Evolutionary conservation across 148 eudicot species (phyloP).

Genomic region (Camellia sinensis): DNA sequence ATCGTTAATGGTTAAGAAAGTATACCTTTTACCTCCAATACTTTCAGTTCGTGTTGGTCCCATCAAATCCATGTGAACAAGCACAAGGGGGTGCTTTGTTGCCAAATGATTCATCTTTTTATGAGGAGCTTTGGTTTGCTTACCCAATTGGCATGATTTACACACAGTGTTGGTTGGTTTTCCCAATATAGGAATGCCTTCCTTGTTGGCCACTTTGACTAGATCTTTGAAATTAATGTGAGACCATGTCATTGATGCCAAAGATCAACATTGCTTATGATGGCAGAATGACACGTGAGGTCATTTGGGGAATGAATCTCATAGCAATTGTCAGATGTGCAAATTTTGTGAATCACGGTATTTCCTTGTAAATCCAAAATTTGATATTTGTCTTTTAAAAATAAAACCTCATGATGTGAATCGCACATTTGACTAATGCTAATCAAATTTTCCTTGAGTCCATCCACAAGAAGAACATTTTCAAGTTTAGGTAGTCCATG

Average conservation of each 20-base stretch:
- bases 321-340: neutral
- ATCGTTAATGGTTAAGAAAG: neutral
- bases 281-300: neutral
- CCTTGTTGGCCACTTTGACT: neutral
- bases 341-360: neutral
- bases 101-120: too few relatives aligned
- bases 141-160: neutral
- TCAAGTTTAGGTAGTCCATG: too few relatives aligned
- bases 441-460: neutral
- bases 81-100: neutral
- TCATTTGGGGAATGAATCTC: neutral
- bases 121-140: neutral
- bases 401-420: neutral
- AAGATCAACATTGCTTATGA: neutral
- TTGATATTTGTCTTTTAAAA: neutral
- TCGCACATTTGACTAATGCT: neutral
- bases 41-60: constrained; percentile 1
- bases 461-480: neutral
- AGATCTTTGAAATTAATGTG: neutral
- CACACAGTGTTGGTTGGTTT: neutral
- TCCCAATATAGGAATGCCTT: neutral
- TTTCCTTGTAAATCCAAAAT: neutral
- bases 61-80: neutral
- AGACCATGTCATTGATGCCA: neutral
- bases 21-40: neutral